Percentiles rank a stretch among this genome's conserved stretches.
Conservation (phyloP, 2,329 filamentous ascomycete genomes). For the Fusarium drepaniforme region DNA sequence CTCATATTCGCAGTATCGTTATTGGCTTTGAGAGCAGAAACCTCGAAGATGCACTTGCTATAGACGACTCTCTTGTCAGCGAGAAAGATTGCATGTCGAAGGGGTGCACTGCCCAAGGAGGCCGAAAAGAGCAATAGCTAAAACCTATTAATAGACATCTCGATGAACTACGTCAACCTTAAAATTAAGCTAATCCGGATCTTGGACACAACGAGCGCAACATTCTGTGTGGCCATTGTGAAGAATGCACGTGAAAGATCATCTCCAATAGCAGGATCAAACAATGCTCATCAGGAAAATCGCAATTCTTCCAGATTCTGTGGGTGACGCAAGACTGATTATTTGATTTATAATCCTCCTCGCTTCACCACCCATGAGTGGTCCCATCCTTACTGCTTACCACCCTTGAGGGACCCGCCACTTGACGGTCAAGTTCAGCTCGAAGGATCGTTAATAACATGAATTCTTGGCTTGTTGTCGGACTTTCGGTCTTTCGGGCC, state of each 20-base stretch:
- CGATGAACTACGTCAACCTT: background rate
- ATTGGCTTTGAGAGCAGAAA: background rate
- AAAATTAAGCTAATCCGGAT: background rate
- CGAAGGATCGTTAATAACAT: background rate
- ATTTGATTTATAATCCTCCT: background rate
- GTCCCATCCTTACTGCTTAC: background rate
- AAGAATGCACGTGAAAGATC: background rate
- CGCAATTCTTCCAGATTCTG: background rate
- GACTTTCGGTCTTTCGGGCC: background rate
- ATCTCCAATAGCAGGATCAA: background rate
- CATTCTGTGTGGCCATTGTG: background rate
- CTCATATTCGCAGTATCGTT: background rate
- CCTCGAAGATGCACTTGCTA: background rate
- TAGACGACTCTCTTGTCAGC: background rate
- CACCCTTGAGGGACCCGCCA: background rate
- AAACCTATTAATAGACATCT: background rate
- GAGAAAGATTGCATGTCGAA: background rate
- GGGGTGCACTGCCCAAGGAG: background rate
- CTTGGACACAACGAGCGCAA: background rate
- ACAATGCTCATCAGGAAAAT: background rate
- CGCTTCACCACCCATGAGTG: background rate
- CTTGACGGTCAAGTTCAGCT: background rate
- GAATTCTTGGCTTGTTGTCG: background rate
- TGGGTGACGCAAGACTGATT: background rate
- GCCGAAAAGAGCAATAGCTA: background rate